These are phyloP conservation scores for Dovyalis caffra DNA, from an alignment of 345 rosid genomes.

Conservation along the genomic window DNA sequence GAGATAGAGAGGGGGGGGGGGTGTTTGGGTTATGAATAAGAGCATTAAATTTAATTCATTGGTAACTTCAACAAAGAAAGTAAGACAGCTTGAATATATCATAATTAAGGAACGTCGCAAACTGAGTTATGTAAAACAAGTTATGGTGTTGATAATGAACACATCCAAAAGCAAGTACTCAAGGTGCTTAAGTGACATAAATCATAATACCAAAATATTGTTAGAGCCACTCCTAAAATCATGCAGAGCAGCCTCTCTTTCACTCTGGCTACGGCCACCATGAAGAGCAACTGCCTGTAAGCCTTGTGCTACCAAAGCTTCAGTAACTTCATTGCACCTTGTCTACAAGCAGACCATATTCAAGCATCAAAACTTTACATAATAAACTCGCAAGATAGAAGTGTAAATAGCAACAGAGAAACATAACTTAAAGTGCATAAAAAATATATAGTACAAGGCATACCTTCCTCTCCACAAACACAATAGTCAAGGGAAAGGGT, in stretches of 20 bases:
- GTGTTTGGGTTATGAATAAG: background rate
- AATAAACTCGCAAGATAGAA: background rate
- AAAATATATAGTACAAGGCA: background rate
- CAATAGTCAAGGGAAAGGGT: constrained; percentile 41
- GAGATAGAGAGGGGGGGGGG: background rate
- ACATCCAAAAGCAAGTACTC: background rate
- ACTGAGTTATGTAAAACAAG: background rate
- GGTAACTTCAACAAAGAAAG: background rate
- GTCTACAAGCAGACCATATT: constrained; percentile 20
- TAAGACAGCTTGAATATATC: background rate
- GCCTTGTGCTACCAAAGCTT: constrained; percentile 44
- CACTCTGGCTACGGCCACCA: constrained; percentile 45
- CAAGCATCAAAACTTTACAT: constrained; percentile 2
- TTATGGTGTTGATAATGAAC: background rate
- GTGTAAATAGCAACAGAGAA: background rate
- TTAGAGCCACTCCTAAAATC: constrained; percentile 40
- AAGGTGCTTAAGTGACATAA: background rate
- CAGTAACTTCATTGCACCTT: constrained; percentile 40
- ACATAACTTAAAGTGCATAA: background rate
- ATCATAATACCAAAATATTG: constrained; percentile 31
- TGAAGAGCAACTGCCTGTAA: constrained; percentile 42
- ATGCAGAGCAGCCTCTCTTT: constrained; percentile 41
- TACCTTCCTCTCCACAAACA: constrained; percentile 47
- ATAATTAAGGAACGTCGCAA: background rate
- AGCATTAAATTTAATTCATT: background rate